Evolutionary conservation across 2,329 filamentous ascomycete species (phyloP), one percentile per base, ranked within the genome.

Genomic region (Neurospora crassa): DNA sequence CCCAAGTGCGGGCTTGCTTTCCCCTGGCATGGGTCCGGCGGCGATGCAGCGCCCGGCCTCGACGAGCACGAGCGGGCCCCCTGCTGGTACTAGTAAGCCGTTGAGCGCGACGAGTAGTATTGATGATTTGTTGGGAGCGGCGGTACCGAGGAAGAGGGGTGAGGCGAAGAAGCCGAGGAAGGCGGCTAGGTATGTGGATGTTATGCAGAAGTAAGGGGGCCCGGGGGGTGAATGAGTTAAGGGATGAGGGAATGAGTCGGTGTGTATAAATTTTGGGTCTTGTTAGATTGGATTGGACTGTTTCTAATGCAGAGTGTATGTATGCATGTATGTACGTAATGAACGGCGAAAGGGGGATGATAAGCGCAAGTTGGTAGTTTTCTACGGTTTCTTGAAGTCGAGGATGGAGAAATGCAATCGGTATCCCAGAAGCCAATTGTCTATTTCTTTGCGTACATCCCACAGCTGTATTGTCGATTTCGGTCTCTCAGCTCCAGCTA

Each of bases 41-140:
- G 78, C 80, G 16, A 83, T 86, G 84, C 77, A 81, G 29, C 83
- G 86, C 37, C 83, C 84, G 1, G 81, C 80, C 20, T 88, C 86
- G 16, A 83, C 86, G 16, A 83, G 80, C 71, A 81, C 81, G 24
- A 87, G 77, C 80, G 84, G 80, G 75, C 81, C 16, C n/a, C 90
- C 90, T 12, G 88, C 89, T 3, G 90, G 88, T 73, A 94, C 94
- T 5, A 81, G 88, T 6, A 97, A 93, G 3, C 91, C 92, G 73
- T 90, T 97, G 86, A 96, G 93, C 81, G 93, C 93, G 78, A 93
- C 93, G n/a, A 96, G 91, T 80, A 96, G 92, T 76, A 96, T 99
- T 78, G 96, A 99, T 77, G 96, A 99, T 79, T 83, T 99, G 74
- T 84, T 99, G 29, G 92, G 92, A 5, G 90, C 91, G 5, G 88